These are phyloP conservation scores for Ramaria sp. DNA, from an alignment of 768 basidiomycete species.

Conservation along the genomic window DNA sequence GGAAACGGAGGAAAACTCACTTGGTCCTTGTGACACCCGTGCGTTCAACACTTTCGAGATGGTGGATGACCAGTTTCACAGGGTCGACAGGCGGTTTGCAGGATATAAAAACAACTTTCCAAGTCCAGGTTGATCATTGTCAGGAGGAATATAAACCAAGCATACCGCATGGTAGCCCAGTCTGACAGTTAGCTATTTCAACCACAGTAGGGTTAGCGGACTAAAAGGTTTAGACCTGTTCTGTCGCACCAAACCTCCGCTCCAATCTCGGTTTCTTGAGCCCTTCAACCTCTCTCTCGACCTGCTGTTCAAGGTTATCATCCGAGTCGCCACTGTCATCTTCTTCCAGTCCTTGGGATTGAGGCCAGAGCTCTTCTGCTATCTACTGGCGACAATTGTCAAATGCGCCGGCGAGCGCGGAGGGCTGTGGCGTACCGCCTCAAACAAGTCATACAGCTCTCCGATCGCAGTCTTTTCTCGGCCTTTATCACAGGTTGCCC, in stretches of 20 bases:
- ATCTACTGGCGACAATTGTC: slow-evolving; percentile 31
- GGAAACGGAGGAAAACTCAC: slow-evolving; percentile 24
- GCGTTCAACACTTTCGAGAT: slow-evolving; percentile 48
- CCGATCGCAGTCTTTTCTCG: slow-evolving; percentile 71
- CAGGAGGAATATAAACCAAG: slow-evolving; percentile 2
- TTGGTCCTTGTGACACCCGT: slow-evolving; percentile 58
- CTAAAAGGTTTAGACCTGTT: not conserved
- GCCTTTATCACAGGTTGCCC: slow-evolving; percentile 79
- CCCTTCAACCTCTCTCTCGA: slow-evolving; percentile 58
- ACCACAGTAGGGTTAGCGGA: not conserved
- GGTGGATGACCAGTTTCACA: slow-evolving; percentile 51
- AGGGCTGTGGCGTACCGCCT: slow-evolving; percentile 39
- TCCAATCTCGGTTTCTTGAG: slow-evolving; percentile 57
- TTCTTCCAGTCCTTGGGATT: slow-evolving; percentile 15
- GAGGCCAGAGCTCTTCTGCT: slow-evolving; percentile 63
- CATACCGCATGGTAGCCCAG: slow-evolving; percentile 71
- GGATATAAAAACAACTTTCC: slow-evolving; percentile 65
- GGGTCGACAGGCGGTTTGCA: slow-evolving; percentile 73
- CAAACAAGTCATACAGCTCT: slow-evolving; percentile 71
- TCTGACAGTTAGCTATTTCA: slow-evolving; percentile 56
- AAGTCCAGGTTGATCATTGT: not conserved
- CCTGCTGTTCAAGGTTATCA: slow-evolving; percentile 55
- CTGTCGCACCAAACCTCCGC: slow-evolving; percentile 49
- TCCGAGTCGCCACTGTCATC: slow-evolving; percentile 18
- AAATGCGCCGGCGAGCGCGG: not conserved